Conservation (phyloP, 2,329 filamentous ascomycete species). For the Pyrenochaeta sp. region DNA sequence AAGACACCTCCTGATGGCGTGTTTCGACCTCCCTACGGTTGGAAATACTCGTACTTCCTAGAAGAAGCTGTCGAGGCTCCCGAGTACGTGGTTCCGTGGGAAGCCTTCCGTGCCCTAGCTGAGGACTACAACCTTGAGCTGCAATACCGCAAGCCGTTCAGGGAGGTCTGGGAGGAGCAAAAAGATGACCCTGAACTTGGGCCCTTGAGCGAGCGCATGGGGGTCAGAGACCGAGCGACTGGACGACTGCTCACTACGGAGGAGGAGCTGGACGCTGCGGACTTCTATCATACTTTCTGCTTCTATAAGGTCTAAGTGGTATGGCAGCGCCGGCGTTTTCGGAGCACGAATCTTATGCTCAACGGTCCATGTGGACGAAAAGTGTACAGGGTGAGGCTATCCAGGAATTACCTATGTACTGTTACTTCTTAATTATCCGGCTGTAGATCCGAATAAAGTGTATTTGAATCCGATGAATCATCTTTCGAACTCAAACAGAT, state of each 20-base stretch:
- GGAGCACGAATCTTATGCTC: not conserved
- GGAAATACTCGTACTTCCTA: constrained; percentile 98
- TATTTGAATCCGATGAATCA: not conserved
- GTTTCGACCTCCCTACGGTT: constrained; percentile 93
- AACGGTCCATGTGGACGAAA: not conserved
- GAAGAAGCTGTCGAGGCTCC: constrained; percentile 96
- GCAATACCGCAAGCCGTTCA: constrained; percentile 90
- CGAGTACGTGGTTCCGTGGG: constrained; percentile 98
- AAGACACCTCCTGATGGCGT: constrained; percentile 84
- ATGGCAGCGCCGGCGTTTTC: constrained; percentile 5
- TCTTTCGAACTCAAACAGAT: not conserved
- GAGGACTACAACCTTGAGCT: constrained; percentile 97
- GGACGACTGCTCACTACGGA: constrained; percentile 74
- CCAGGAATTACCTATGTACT: not conserved
- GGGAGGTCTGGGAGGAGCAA: constrained; percentile 90
- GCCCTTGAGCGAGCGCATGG: constrained; percentile 93
- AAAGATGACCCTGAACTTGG: constrained; percentile 85
- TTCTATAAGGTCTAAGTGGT: constrained; percentile 84
- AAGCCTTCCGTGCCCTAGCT: constrained; percentile 92
- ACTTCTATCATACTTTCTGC: constrained; percentile 93
- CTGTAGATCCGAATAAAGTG: not conserved
- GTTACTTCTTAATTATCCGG: not conserved
- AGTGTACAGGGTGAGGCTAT: not conserved
- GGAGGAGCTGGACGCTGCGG: constrained; percentile 86
- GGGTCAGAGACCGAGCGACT: constrained; percentile 76